Evolutionary conservation across 2,329 filamentous ascomycete species (phyloP), one percentile per base, ranked within the genome.

Genomic region (Fusarium virguliforme): DNA sequence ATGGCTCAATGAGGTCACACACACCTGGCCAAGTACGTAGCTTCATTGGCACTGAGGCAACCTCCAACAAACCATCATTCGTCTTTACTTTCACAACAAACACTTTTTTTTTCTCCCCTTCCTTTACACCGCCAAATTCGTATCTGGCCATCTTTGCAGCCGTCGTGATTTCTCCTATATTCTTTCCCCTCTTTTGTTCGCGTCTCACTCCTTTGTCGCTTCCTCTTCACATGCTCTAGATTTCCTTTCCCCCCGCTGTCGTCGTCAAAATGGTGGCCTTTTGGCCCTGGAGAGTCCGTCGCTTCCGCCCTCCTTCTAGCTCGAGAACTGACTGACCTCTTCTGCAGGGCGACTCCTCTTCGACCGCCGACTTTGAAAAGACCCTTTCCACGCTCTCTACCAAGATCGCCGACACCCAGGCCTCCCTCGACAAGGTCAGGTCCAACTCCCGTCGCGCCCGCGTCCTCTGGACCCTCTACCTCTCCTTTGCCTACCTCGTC

Each of bases 381-480:
- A 90, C 92, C 3, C 90, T 99, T 32, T 93, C 94, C 9, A 87
- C 89, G 26, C 89, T 99, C 50, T 93, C 95, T 10, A 85, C 86
- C 58, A 97, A 96, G 83, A 98, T 99, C 80, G 86, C 91, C 41
- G 88, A 90, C 70, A 90, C 91, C 3, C 92, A 92, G 75, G 84
- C 91, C 43, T 89, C 87, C 57, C 91, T 98, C 72, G 94, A 97
- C 76, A 85, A 85, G 43, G 86, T 92, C 40, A 90, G 94, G 51
- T 87, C 91, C 74, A 89, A 88, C 67, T 90, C 93, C 55, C 90
- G 95, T 64, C 92, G 95, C 64, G 88, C 92, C 75, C 95, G 92
- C 74, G 93, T 94, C 38, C 88, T 98, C 61, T 94, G 91, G 89
- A 97, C 94, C 0, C 88, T 99, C 13, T 99, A 98, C 80, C 90